Evolutionary conservation across 2,329 filamentous ascomycete species (phyloP), one percentile per base, ranked within the genome.

Genomic region (Colletotrichum abscissum): DNA sequence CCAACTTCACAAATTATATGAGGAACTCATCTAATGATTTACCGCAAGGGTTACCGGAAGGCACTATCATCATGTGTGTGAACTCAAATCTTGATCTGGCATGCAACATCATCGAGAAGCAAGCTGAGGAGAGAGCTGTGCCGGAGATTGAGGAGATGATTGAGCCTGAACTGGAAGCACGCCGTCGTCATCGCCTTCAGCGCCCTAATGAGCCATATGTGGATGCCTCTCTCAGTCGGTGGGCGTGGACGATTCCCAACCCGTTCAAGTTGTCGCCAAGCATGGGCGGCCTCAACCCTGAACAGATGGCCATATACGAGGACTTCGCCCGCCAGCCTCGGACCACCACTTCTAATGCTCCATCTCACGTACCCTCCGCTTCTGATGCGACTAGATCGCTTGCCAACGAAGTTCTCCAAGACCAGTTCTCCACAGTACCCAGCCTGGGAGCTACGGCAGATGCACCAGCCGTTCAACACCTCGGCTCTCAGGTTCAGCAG

Each of bases 1-100:
- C 97, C 82, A 98, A 97, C 84, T 97, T 99, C 83, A 97, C 94
- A 67, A 99, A 98, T 83, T 97, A 98, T 80, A 95, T 99, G 82
- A 93, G 97, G 65, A 88, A 88, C 62, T 82, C 92, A n/a, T 88
- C 91, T 3, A 86, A 84, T 62, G 91, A 92, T 49, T 89, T 97
- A 49, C 92, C 94, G 67, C 93, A 94, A 66, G 94, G 94, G 19
- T 89, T 99, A 74, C 95, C 97, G 0, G 97, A 99, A 84, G 97
- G 97, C 7, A 94, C 97, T 38, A 97, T 99, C 74, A 90, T 98
- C 69, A 98, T 99, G 94, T 98, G 97, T 82, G 96, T 99, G 74
- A 99, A 98, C 81, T 96, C 97, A 76, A 99, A 99, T 81, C 89
- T 99, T 35, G 97, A 99, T 77, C 89, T 95, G 54, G 96, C 97